These are phyloP conservation scores for Trebouxia sp. DNA, from an alignment of 139 green algal species.

Conservation along the genomic window DNA sequence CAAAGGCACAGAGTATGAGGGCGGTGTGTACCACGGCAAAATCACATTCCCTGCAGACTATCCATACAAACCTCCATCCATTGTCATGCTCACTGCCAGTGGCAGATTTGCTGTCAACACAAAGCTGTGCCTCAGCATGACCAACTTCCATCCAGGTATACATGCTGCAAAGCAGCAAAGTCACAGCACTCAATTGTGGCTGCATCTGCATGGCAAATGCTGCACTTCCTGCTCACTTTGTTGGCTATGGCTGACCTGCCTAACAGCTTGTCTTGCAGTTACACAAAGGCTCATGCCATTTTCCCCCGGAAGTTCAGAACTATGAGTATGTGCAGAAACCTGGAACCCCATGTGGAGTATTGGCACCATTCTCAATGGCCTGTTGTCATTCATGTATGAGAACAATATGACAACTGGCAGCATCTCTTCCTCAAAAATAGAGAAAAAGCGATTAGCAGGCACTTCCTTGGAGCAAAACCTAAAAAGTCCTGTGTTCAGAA, in stretches of 20 bases:
- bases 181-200: not conserved
- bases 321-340: not conserved
- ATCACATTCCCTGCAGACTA: slow-evolving; percentile 67
- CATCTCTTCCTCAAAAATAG: slow-evolving; percentile 45
- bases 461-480: slow-evolving; percentile 73
- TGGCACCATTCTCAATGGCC: slow-evolving; percentile 68
- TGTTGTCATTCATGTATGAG: slow-evolving; percentile 70
- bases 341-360: slow-evolving; percentile 75
- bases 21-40: slow-evolving; percentile 85
- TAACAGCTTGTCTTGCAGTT: too few species aligned
- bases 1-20: slow-evolving; percentile 63
- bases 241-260: too few species aligned
- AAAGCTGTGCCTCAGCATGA: slow-evolving; percentile 84
- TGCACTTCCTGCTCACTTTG: too few species aligned
- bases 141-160: slow-evolving; percentile 78
- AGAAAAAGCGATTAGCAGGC: slow-evolving; percentile 60
- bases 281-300: too few species aligned
- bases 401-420: slow-evolving; percentile 55
- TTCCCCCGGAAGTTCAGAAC: too few species aligned
- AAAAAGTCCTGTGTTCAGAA: slow-evolving; percentile 70
- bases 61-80: slow-evolving; percentile 64
- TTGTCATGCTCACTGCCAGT: slow-evolving; percentile 81
- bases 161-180: not conserved
- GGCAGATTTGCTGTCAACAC: slow-evolving; percentile 77
- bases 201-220: too few species aligned